phyloP scores from a whole-genome alignment of 345 rosid genomes.

The Viola odorata region DNA sequence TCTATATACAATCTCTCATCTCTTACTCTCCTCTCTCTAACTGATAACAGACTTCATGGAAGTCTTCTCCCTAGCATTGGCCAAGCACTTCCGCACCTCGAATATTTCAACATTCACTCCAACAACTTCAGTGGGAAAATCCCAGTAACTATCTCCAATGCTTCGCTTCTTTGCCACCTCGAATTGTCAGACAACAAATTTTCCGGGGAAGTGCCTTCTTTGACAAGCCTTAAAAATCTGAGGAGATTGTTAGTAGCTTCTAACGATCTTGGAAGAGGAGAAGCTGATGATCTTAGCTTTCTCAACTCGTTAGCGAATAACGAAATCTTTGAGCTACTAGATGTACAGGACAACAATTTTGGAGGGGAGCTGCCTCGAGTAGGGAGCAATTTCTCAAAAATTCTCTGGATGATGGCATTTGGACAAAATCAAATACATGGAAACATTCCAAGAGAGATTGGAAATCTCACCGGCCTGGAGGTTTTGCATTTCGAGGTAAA shows the following conservation, averaged over 20 bases:
- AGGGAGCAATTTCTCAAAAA: conserved; percentile 6
- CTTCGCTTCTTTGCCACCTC: not conserved
- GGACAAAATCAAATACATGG: conserved; percentile 5
- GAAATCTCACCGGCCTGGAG: conserved; percentile 1
- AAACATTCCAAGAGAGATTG: conserved; percentile 4
- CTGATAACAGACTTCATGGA: conserved; percentile 20
- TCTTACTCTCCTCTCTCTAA: not conserved
- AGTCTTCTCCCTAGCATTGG: conserved; percentile 14
- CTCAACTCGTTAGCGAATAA: not conserved
- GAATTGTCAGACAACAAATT: not conserved
- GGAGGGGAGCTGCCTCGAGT: conserved; percentile 10
- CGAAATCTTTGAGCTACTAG: not conserved
- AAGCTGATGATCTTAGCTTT: conserved; percentile 11
- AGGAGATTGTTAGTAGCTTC: not conserved
- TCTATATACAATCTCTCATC: conserved; percentile 13
- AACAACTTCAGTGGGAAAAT: not conserved
- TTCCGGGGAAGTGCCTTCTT: not conserved
- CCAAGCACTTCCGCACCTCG: conserved; percentile 9
- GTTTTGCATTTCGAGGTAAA: not conserved
- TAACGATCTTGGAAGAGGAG: conserved; percentile 14
- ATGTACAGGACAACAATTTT: not conserved
- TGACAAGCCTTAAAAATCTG: conserved; percentile 11
- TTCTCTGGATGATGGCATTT: not conserved
- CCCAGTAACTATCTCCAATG: not conserved
- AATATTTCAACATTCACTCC: not conserved